Evolutionary conservation across 202 grass and related monocot genomes (phyloP), one percentile per base, ranked within the genome.

Genomic region (Zizania palustris): DNA sequence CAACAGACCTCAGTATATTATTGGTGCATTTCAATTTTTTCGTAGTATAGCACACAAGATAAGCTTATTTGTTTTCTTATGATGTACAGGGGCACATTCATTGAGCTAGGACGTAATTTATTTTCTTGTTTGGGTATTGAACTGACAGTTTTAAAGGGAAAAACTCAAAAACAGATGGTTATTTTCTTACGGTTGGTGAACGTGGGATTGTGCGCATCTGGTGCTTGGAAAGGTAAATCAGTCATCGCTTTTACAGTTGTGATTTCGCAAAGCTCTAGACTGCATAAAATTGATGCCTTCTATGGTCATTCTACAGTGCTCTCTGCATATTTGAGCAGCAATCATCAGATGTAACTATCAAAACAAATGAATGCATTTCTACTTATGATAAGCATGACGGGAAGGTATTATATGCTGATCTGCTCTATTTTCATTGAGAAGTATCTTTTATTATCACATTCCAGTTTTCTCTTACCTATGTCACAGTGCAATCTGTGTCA

Each of bases 381-480:
- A 98, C 91, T 66, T 98, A 95, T 81, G 95, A 98, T 83, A 86
- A 95, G 53, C 95, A 98, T 79, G 95, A 98, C 83, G 95, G 89
- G 18, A 98, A 98, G 87, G 91, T 98, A 83, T 37, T 64, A 13
- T 74, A 43, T 62, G 20, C 80, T 15, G 13, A 16, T 75, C 56
- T 70, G 56, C 7, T 13, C 7, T 51, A 7, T 46, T 75, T 7
- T 69, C 37, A 41, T 74, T 43, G 57, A 33, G 42, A 72, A 67
- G 37, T 1, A 57, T 28, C 11, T 34, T 9, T 28, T 45, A 55
- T 73, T 54, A 14, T 34, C n/a, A 55, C 11, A 72, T 55, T 33
- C 0, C 14, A 54, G 3, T 28, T 28, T 28, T 28, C 28, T 28
- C 28, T 28, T 28, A 28, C 28, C 28, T 80, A 60, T 63, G 66